A percentile compares a stretch with the other conserved stretches of the same genome.
Conservation (phyloP, 768 basidiomycete genomes). For the Podaxis carcinomalis region DNA sequence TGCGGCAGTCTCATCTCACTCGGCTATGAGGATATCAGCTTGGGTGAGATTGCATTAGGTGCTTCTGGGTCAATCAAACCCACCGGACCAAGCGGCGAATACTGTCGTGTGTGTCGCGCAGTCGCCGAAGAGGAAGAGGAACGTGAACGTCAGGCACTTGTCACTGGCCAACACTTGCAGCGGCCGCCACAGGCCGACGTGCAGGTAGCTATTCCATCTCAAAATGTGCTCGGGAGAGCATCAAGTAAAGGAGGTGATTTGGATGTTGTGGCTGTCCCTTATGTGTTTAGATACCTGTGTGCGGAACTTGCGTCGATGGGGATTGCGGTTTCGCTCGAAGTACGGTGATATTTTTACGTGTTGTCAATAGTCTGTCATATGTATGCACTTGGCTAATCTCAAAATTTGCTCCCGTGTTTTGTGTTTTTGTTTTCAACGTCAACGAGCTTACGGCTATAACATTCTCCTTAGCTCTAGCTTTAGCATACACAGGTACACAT, state of each 20-base stretch:
- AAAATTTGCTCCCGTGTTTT: not conserved
- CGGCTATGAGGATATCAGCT: conserved; percentile 86
- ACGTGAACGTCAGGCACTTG: conserved; percentile 53
- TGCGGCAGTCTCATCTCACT: conserved; percentile 95
- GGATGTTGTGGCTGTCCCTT: conserved; percentile 94
- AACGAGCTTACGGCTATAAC: too few species aligned
- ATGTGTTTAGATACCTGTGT: conserved; percentile 91
- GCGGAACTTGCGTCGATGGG: conserved; percentile 99
- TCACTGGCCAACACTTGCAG: conserved; percentile 47
- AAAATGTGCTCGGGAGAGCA: conserved; percentile 59
- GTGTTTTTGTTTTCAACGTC: not conserved
- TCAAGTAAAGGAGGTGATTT: conserved; percentile 73
- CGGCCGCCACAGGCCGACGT: conserved; percentile 47
- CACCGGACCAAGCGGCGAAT: conserved; percentile 82
- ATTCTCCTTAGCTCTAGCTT: too few species aligned
- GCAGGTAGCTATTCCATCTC: conserved; percentile 59
- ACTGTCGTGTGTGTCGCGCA: conserved; percentile 90
- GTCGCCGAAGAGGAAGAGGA: conserved; percentile 62
- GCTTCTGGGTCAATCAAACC: conserved; percentile 47
- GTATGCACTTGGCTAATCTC: not conserved
- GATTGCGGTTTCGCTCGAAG: conserved; percentile 82
- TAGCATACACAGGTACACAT: too few species aligned
- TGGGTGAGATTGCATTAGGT: conserved; percentile 60
- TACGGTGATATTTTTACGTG: conserved; percentile 37
- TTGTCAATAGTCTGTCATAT: not conserved